Evolutionary conservation across 768 basidiomycete species (phyloP).

Genomic region (Tylopilus felleus): DNA sequence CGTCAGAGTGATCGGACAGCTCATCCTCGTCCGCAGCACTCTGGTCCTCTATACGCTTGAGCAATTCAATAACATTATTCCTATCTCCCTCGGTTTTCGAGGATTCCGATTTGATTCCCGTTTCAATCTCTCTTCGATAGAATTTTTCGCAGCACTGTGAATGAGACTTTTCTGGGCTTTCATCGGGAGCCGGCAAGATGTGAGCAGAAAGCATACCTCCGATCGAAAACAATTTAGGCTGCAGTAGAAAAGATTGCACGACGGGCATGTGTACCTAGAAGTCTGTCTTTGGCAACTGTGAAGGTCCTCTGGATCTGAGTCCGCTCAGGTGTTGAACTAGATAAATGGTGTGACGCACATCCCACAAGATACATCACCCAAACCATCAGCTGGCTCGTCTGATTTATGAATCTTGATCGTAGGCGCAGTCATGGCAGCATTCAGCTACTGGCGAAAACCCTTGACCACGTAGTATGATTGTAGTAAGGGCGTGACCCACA

Average conservation of each 20-base stretch:
- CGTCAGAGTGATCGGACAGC: constrained; percentile 31
- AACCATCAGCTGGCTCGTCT: constrained; percentile 6
- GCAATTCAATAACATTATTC: constrained; percentile 61
- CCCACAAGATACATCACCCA: constrained; percentile 35
- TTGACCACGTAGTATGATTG: background rate
- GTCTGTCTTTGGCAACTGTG: constrained; percentile 71
- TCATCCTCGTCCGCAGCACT: constrained; percentile 37
- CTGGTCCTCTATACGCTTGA: constrained; percentile 72
- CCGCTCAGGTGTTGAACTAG: background rate
- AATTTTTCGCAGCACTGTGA: constrained; percentile 77
- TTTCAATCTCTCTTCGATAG: constrained; percentile 71
- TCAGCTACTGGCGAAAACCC: background rate
- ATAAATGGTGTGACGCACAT: constrained; percentile 36
- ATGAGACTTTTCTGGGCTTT: constrained; percentile 43
- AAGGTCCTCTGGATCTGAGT: background rate
- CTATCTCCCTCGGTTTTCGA: constrained; percentile 58
- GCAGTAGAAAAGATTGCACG: constrained; percentile 80
- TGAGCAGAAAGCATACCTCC: constrained; percentile 41
- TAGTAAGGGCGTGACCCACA: too few species aligned
- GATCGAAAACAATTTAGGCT: constrained; percentile 77
- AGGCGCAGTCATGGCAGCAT: constrained; percentile 10
- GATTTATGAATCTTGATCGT: constrained; percentile 15
- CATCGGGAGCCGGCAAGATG: background rate
- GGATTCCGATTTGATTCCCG: constrained; percentile 53
- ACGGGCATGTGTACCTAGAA: constrained; percentile 78